A percentile compares a stretch with the other conserved stretches of the same genome.
Evolutionary conservation across 768 basidiomycete species (phyloP).

Genomic region (Cystofilobasidium macerans): DNA sequence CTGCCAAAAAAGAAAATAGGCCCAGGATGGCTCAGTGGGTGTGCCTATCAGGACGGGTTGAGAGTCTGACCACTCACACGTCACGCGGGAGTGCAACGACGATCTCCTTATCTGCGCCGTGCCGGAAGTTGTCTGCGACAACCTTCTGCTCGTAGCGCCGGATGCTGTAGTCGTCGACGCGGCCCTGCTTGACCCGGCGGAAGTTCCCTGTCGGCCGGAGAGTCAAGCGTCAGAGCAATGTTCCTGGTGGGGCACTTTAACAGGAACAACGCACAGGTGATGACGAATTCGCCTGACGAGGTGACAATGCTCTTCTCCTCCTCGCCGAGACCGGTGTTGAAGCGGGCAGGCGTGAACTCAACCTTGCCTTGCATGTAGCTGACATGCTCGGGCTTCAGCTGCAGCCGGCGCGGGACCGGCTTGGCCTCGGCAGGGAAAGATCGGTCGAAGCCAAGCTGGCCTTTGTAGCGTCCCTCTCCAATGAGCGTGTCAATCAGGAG

Average conservation of each 20-base stretch:
- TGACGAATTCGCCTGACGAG: slow-evolving; percentile 52
- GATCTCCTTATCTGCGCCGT: slow-evolving; percentile 93
- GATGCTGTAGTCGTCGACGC: slow-evolving; percentile 55
- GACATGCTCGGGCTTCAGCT: slow-evolving; percentile 80
- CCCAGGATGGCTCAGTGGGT: not conserved
- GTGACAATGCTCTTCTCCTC: slow-evolving; percentile 50
- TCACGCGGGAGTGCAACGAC: slow-evolving; percentile 92
- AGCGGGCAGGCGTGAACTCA: slow-evolving; percentile 86
- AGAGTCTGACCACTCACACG: slow-evolving; percentile 41
- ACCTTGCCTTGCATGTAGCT: slow-evolving; percentile 98
- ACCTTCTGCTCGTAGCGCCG: slow-evolving; percentile 69
- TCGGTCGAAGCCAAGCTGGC: slow-evolving; percentile 70
- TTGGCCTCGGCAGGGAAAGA: slow-evolving; percentile 91
- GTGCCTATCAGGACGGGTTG: no score
- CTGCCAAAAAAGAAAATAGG: slow-evolving; percentile 3
- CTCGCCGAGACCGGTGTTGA: slow-evolving; percentile 78
- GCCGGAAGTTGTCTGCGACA: slow-evolving; percentile 95
- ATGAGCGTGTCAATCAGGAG: slow-evolving; percentile 90
- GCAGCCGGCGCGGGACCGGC: slow-evolving; percentile 76
- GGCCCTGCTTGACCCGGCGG: slow-evolving; percentile 83
- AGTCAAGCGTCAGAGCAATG: not conserved
- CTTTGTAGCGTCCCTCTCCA: slow-evolving; percentile 54
- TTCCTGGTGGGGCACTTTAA: not conserved
- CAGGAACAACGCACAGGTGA: slow-evolving; percentile 58
- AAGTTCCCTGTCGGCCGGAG: slow-evolving; percentile 56